Evolutionary conservation across 139 green algal genomes (phyloP).

Genomic region (Tetradesmus obliquus): DNA sequence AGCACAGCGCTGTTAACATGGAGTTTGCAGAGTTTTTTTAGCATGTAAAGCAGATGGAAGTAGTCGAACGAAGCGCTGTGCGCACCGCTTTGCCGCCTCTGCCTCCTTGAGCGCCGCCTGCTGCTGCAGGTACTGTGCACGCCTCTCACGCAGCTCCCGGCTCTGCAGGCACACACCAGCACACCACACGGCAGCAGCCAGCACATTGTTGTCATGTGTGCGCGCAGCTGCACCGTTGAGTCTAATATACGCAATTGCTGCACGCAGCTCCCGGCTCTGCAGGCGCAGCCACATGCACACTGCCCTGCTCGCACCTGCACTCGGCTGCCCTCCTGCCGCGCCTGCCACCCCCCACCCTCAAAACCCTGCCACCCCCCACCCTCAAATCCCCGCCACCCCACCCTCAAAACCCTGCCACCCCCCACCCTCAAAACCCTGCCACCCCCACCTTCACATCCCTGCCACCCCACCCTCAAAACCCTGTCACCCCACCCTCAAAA

Average conservation of each 20-base stretch:
- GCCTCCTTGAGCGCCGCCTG: conserved; percentile 51
- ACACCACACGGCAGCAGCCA: background rate
- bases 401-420: too few species aligned
- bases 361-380: background rate
- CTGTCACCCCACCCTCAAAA: background rate
- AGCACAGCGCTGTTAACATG: too few species aligned
- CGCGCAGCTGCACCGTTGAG: background rate
- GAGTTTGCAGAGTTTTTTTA: too few species aligned
- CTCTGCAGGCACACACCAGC: conserved; percentile 33
- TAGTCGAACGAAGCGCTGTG: background rate
- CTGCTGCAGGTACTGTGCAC: conserved; percentile 53
- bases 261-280: background rate
- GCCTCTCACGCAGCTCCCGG: conserved; percentile 52
- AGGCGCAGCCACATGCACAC: background rate
- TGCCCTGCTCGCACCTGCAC: background rate
- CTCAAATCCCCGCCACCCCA: too few species aligned
- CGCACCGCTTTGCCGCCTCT: conserved; percentile 53
- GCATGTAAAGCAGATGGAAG: too few species aligned
- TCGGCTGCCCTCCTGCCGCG: background rate
- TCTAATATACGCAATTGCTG: background rate
- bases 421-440: background rate
- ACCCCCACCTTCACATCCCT: too few species aligned
- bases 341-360: background rate
- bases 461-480: background rate
- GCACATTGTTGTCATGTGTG: too few species aligned